Evolutionary conservation across 495 filamentous ascomycete species (phyloP), one percentile per base, ranked within the genome.

Genomic region (Cercophora scortea): DNA sequence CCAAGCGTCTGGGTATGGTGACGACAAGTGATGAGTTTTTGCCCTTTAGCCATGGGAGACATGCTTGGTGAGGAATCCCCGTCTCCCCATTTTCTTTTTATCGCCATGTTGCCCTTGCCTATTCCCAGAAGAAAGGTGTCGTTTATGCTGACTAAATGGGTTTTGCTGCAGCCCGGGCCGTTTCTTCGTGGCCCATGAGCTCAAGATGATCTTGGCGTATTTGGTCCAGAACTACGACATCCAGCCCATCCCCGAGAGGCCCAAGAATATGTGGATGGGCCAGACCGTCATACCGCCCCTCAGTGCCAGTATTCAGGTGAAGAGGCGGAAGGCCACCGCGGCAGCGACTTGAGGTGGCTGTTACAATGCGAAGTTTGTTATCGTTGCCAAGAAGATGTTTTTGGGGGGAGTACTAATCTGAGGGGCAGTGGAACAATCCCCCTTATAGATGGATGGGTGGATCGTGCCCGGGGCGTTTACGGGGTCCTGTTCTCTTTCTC

Each of bases 101-200:
- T 13, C 18, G 15, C 16, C 34, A 11, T n/a, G 3, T 32, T n/a
- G 11, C 19, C 25, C 2, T 25, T 5, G 5, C 2, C 25, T 2
- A 2, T 5, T 25, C 5, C 25, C 5, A 5, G 2, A 25, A 25
- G 25, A 25, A 5, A 5, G 25, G 25, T 25, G 25, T 25, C 5
- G 5, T 25, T 25, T 25, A 32, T 15, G 12, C 43, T 53, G 15
- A 55, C 35, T 34, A 5, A 2, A 25, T 25, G 25, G 25, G 25
- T 25, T 32, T 10, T 9, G 13, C 0, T 32, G 47, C 2, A 68
- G 73, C 19, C 71, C 71, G 15, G 72, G 72, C 11, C 60, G 71
- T 12, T 75, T 77, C 57, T 71, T 77, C 47, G 72, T 74, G 6
- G 63, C 67, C 16, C 66, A 66, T 46, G 64, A 70, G 51, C 51